Base-by-base conservation (phyloP, 2,329 filamentous ascomycete genomes). In the Calonectria multiphialidica region DNA sequence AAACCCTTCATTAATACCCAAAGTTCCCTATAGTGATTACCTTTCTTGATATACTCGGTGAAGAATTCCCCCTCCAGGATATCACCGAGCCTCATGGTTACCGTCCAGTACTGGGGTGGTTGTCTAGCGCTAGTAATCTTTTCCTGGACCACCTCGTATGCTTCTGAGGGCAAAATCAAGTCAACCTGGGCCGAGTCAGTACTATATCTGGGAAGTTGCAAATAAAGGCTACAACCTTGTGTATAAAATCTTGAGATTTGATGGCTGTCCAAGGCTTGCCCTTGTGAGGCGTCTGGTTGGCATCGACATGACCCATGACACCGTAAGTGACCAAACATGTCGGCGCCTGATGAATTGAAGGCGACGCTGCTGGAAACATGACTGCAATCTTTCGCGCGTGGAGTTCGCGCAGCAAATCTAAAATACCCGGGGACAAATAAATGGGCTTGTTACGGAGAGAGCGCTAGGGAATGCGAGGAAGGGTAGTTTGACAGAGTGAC, bases 1-100 rank as follows among this genome's bases (percentile, higher is more conserved):
- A 53, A 28, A 37, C 16, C 2, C 4, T 37, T 16, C 10, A 25
- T 25, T 13, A 30, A 16, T 53, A 37, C 8, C 5, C 1, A 21
- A 23, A 18, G 15, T 5, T 1, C 50, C 12, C 3, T 3, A 45
- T 3, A 7, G 7, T 1, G 23, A 81, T 25, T 84, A 94, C 94
- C 94, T 72, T 88, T 89, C 82, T 98, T 98, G 76, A 98, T 92
- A 80, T 97, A 96, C 50, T 92, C 87, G n/a, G 90, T 93, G 79
- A 98, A 95, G 78, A 98, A 98, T 0, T 92, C 90, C 1, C 91
- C 90, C 40, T 93, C 88, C 1, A 98, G 81, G 6, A 98, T 81
- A 71, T 95, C 91, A 10, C 88, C 88, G 12, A 98, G 87, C 4
- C 91, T 90, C 89, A 98, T 92, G 76, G 91, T 90, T 2, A 98